Conservation (phyloP, 805 yeast genomes). For the Vanderwaltozyma yarrowii region DNA sequence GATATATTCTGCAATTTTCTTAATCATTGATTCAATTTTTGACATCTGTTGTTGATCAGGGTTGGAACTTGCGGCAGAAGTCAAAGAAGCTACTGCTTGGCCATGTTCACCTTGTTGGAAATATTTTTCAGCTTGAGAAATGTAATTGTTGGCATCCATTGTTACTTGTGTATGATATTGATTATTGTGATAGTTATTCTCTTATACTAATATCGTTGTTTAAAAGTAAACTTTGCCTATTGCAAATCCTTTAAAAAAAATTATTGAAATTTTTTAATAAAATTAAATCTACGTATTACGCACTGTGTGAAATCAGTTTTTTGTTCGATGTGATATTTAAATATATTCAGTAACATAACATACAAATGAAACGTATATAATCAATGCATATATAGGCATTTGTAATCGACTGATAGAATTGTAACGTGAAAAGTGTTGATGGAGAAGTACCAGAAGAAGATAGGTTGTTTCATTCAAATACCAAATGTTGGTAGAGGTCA, state of each 20-base stretch:
- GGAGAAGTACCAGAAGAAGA: conserved; percentile 16
- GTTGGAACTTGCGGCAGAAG: conserved; percentile 18
- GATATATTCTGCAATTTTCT: conserved; percentile 13
- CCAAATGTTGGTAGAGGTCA: conserved; percentile 68
- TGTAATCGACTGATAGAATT: too few species aligned
- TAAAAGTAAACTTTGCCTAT: too few species aligned
- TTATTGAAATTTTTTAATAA: too few species aligned
- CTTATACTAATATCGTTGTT: neutral
- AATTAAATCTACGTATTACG: too few species aligned
- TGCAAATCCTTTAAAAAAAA: too few species aligned
- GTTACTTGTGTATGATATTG: neutral
- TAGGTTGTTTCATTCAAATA: conserved; percentile 32
- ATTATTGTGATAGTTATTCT: neutral
- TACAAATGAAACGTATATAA: too few species aligned
- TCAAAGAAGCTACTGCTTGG: conserved; percentile 21
- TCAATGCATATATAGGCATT: too few species aligned
- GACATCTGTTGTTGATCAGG: conserved; percentile 17
- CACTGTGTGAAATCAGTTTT: too few species aligned
- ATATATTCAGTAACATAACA: too few species aligned
- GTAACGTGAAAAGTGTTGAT: too few species aligned
- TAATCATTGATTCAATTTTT: conserved; percentile 17
- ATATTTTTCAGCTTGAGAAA: conserved; percentile 16
- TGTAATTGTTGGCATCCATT: conserved; percentile 10
- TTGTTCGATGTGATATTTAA: too few species aligned
- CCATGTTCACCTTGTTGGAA: conserved; percentile 17